A percentile compares a stretch with the other conserved stretches of the same genome.
phyloP scores from a whole-genome alignment of 2,329 filamentous ascomycete species.

The Thermothelomyces thermophilus region DNA sequence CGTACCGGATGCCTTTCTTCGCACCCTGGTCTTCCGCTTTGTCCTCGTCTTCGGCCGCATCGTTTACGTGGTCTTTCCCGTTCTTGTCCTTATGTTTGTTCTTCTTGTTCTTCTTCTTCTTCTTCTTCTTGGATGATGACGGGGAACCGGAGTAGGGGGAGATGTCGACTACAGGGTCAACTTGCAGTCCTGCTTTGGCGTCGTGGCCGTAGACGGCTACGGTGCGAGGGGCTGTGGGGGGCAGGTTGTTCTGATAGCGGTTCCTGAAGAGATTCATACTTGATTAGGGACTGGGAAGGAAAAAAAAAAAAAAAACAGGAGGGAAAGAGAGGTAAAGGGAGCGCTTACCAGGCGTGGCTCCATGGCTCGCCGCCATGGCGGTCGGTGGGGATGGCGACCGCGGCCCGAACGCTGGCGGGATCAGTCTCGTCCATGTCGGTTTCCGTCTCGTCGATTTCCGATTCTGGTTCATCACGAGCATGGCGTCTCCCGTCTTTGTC shows the following conservation, averaged over 20 bases:
- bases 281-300: constrained; percentile 29
- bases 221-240: constrained; percentile 26
- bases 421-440: background rate
- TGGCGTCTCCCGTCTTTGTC: constrained; percentile 2
- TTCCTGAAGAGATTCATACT: constrained; percentile 39
- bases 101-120: background rate
- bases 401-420: no score
- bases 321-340: background rate
- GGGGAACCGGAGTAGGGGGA: constrained; percentile 28
- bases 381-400: constrained; percentile 33
- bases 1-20: constrained; percentile 43
- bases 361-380: constrained; percentile 54
- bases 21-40: constrained; percentile 1
- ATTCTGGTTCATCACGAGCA: constrained; percentile 12
- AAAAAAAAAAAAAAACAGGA: background rate
- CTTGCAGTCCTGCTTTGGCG: constrained; percentile 57
- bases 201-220: constrained; percentile 89
- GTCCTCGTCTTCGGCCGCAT: background rate
- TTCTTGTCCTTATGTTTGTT: background rate
- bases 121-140: background rate
- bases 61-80: background rate
- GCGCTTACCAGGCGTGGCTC: constrained; percentile 51
- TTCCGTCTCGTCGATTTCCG: constrained; percentile 13
- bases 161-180: constrained; percentile 21
- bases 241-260: constrained; percentile 35